phyloP scores from a whole-genome alignment of 805 yeast genomes.

The Barnettozyma sucrosica region DNA sequence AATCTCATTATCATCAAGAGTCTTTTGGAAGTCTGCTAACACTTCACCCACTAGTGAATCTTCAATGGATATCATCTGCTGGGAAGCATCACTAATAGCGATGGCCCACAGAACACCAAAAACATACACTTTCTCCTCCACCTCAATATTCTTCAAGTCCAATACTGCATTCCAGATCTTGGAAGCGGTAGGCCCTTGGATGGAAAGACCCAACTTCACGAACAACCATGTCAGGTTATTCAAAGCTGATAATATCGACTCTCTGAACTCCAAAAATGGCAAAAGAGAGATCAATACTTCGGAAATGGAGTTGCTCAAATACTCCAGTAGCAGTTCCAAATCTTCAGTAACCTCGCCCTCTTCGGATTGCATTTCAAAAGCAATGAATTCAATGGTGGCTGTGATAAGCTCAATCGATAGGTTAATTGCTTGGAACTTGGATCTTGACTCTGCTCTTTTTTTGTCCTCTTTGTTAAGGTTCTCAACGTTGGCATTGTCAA shows the following conservation, averaged over 20 bases:
- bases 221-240: slow-evolving; percentile 67
- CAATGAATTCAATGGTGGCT: slow-evolving; percentile 58
- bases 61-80: slow-evolving; percentile 12
- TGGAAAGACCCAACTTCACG: slow-evolving; percentile 12
- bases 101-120: slow-evolving; percentile 43
- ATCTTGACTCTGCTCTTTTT: slow-evolving; percentile 40
- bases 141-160: slow-evolving; percentile 19
- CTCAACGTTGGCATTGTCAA: slow-evolving; percentile 30
- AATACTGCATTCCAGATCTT: slow-evolving; percentile 13
- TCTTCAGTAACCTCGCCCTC: slow-evolving; percentile 3
- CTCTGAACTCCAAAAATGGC: slow-evolving; percentile 39
- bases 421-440: slow-evolving; percentile 59
- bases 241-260: slow-evolving; percentile 57
- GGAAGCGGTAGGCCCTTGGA: slow-evolving; percentile 9
- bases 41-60: slow-evolving; percentile 24
- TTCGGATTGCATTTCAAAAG: slow-evolving; percentile 20
- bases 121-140: slow-evolving; percentile 29
- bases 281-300: slow-evolving; percentile 36
- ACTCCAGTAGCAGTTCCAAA: slow-evolving; percentile 15
- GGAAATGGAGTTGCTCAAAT: slow-evolving; percentile 24
- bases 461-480: slow-evolving; percentile 32
- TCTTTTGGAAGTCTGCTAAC: slow-evolving; percentile 19
- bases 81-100: slow-evolving; percentile 26
- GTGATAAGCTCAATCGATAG: slow-evolving; percentile 71
- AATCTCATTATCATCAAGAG: slow-evolving; percentile 10